Conservation (phyloP, 805 yeast species). For the Cyberlindnera petersonii region DNA sequence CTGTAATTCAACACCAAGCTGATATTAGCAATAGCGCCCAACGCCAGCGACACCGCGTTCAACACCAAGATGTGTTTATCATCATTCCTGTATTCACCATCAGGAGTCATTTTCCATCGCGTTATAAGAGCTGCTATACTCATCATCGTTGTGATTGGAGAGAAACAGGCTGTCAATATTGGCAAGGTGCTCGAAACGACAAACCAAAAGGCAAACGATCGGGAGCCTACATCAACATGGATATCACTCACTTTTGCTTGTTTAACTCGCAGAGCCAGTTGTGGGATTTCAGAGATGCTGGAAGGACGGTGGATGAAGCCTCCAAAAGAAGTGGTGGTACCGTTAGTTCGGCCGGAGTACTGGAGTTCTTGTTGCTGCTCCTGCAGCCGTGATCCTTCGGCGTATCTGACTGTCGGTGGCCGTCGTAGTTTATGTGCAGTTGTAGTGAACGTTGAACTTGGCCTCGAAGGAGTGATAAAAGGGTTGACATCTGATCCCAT, state of each 20-base stretch:
- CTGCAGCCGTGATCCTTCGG: neutral
- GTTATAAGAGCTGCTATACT: conserved; percentile 69
- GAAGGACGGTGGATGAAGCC: conserved; percentile 7
- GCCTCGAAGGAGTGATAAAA: too few relatives aligned
- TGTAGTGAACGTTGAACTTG: too few relatives aligned
- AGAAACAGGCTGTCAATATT: conserved; percentile 68
- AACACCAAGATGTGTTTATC: conserved; percentile 44
- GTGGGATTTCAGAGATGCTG: conserved; percentile 18
- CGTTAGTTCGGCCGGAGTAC: neutral
- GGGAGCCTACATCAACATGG: conserved; percentile 17
- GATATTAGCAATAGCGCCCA: conserved; percentile 66
- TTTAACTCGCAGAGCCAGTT: conserved; percentile 14
- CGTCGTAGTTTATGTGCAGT: too few relatives aligned
- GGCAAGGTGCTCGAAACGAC: conserved; percentile 67
- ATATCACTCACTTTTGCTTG: conserved; percentile 17
- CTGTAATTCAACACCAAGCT: conserved; percentile 70
- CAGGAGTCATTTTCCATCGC: conserved; percentile 50
- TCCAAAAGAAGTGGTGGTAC: neutral
- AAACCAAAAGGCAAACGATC: conserved; percentile 48
- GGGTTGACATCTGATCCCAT: too few relatives aligned
- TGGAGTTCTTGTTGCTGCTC: neutral
- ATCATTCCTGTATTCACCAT: conserved; percentile 32
- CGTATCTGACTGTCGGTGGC: neutral
- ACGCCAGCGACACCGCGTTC: conserved; percentile 57
- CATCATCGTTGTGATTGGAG: conserved; percentile 73